These are phyloP conservation scores for Termitomyces heimii DNA, from an alignment of 768 basidiomycete species.

Conservation along the genomic window DNA sequence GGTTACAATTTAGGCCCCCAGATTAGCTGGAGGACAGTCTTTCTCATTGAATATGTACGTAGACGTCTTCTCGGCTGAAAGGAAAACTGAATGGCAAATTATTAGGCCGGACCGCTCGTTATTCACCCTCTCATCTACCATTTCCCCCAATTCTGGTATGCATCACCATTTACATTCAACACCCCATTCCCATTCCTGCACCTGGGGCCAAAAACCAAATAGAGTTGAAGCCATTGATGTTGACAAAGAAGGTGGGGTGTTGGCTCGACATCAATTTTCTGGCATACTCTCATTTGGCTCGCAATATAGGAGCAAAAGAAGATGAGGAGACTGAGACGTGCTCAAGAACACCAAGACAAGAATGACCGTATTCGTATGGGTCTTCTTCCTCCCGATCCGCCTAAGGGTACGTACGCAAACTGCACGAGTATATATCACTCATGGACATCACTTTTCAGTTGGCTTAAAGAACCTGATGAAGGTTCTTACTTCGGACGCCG, in stretches of 20 bases:
- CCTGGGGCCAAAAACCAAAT: constrained; percentile 81
- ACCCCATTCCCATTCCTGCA: constrained; percentile 93
- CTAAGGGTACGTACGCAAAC: constrained; percentile 62
- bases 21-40: constrained; percentile 83
- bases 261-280: not conserved
- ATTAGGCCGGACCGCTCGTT: constrained; percentile 77
- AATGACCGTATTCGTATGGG: constrained; percentile 96
- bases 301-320: constrained; percentile 83
- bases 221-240: constrained; percentile 78
- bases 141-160: constrained; percentile 66
- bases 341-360: constrained; percentile 89
- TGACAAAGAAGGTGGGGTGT: constrained; percentile 76
- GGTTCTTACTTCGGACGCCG: constrained; percentile 92
- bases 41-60: constrained; percentile 91
- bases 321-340: constrained; percentile 84
- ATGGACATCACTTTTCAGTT: constrained; percentile 40
- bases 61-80: not conserved
- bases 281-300: not conserved
- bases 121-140: constrained; percentile 85
- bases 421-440: not conserved
- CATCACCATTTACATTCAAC: constrained; percentile 89
- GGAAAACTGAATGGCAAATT: not conserved
- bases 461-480: constrained; percentile 96
- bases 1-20: constrained; percentile 92
- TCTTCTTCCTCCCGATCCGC: constrained; percentile 87